Base-by-base conservation (phyloP, 1,284 basidiomycete species). In the Ustilago tritici region DNA sequence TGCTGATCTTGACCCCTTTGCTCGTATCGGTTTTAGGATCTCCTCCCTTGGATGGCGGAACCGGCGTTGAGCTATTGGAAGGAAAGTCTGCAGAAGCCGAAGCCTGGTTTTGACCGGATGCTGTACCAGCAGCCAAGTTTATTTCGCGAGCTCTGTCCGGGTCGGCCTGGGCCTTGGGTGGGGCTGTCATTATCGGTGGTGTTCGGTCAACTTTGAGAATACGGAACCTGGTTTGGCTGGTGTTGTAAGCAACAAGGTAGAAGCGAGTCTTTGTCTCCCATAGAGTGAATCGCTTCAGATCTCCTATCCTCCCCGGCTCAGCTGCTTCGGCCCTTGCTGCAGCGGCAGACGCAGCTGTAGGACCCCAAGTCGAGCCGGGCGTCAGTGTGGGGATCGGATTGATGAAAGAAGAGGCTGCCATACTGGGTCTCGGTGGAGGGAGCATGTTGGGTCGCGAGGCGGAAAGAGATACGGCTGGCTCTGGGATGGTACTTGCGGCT, bases 221-320 rank as follows among this genome's bases (percentile, higher is more conserved):
- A 36, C 79, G 82, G 36, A 81, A 85, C 4, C 78, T 61, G 12
- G 83, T 84, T 68, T 86, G 83, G 40, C 78, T 76, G 10, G 82
- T 80, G 56, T 84, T 84, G 71, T 76, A 81, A 7, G 83, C 83
- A 17, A 84, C 81, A 17, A 85, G 70, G 54, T 86, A 86, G 69
- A 82, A 85, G 62, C 82, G 77, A 10, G 82, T 79, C 60, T 82
- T 82, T 14, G 84, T 82, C 57, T 85, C 82, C 78, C 83, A 86
- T 15, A 86, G 70, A 1, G 83, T 83, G 62, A 85, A 86, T 11
- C 82, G 71, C 46, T 82, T 82, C 38, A 83, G 67, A 19, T 82
- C 81, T 47, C 81, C 80, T 17, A 80, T 76, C 17, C 81, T 60
- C 6, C 72, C 76, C 9, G 72, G 69, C 43, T 79, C 79, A 34